Evolutionary conservation across 495 filamentous ascomycete genomes (phyloP).

Genomic region (Penicillium chermesinum): DNA sequence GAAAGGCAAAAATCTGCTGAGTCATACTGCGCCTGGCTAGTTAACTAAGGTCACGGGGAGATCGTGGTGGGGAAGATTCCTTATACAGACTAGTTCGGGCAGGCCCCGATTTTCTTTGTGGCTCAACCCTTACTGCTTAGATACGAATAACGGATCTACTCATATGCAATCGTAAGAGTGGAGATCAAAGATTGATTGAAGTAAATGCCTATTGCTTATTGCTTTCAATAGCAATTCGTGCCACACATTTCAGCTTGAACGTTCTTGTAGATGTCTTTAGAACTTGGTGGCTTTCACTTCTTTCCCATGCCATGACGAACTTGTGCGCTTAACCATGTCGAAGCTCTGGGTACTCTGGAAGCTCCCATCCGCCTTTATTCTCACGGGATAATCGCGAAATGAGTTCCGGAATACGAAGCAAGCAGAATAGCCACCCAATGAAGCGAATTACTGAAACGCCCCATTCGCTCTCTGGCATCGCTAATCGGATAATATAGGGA

Average conservation of each 20-base stretch:
- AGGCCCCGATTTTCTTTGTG: neutral
- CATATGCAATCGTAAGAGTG: neutral
- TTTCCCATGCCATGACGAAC: too few species aligned
- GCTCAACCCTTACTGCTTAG: too few species aligned
- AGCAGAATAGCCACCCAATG: constrained; percentile 14
- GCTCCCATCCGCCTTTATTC: constrained; percentile 20
- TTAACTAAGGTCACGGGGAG: neutral
- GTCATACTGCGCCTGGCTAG: too few species aligned
- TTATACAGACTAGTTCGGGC: neutral
- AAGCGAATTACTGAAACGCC: constrained; percentile 21
- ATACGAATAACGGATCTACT: neutral
- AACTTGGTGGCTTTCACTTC: too few species aligned
- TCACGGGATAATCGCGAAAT: constrained; percentile 13
- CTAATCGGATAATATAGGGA: constrained; percentile 7
- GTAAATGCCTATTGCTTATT: too few species aligned
- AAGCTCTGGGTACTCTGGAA: constrained; percentile 25
- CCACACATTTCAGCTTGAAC: too few species aligned
- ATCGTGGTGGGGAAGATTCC: neutral
- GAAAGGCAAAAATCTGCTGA: neutral
- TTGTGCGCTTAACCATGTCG: neutral
- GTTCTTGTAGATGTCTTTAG: too few species aligned
- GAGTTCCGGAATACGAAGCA: constrained; percentile 20
- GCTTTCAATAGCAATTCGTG: too few species aligned
- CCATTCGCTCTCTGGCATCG: constrained; percentile 19
- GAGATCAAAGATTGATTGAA: too few species aligned